Percentiles rank a stretch among this genome's conserved stretches.
Evolutionary conservation across 345 rosid genomes (phyloP).

Genomic region (Populus tremula): DNA sequence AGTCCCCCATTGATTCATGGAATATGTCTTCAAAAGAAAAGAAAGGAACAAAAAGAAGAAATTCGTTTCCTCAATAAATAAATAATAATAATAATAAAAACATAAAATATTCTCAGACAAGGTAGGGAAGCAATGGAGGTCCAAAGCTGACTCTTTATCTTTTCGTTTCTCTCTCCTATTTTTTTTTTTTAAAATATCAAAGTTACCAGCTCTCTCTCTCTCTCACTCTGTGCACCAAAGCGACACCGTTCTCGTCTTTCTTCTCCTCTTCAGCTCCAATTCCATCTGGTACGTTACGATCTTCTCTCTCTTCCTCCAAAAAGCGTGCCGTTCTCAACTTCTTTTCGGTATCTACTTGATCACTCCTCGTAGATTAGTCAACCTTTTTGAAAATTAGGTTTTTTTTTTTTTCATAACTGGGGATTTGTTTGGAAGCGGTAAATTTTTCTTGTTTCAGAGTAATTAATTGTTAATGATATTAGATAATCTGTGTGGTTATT

Average conservation of each 20-base stretch:
- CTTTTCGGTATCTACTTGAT: not conserved
- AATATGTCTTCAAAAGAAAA: not conserved
- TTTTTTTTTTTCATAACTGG: not conserved
- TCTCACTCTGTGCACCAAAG: not conserved
- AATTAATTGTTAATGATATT: not conserved
- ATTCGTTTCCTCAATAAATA: not conserved
- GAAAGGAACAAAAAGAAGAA: not conserved
- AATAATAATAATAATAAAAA: not conserved
- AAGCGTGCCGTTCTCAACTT: not conserved
- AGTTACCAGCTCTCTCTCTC: not conserved
- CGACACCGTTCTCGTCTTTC: slow-evolving; percentile 4
- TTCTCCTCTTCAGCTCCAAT: not conserved
- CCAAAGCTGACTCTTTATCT: slow-evolving; percentile 23
- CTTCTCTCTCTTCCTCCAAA: slow-evolving; percentile 5
- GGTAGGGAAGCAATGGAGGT: slow-evolving; percentile 17
- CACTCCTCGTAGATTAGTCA: slow-evolving; percentile 10
- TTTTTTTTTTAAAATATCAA: not conserved
- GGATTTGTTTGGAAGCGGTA: not conserved
- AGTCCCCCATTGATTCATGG: not conserved
- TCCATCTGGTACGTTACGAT: slow-evolving; percentile 4
- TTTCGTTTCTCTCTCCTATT: not conserved
- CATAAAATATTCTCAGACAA: slow-evolving; percentile 7
- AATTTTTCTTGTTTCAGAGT: not conserved
- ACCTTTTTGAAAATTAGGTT: slow-evolving; percentile 10
- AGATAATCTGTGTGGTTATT: not conserved